Conservation (phyloP, 2,329 filamentous ascomycete genomes). For the Shiraia sp. region DNA sequence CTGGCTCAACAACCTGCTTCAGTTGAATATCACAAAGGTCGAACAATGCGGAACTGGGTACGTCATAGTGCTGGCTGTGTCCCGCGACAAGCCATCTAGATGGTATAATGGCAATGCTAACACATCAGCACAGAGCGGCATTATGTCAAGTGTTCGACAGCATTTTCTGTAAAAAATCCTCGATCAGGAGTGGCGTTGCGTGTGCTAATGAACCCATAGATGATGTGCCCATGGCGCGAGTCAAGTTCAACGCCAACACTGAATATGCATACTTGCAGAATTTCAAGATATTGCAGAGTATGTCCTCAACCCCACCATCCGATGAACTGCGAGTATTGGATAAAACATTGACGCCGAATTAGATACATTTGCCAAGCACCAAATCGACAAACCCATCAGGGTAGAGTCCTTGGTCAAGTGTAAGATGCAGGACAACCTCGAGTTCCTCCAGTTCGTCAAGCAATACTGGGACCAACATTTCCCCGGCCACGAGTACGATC, state of each 20-base stretch:
- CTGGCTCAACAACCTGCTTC: constrained; percentile 97
- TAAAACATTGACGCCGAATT: constrained; percentile 10
- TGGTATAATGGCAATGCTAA: constrained; percentile 21
- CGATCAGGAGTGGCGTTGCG: neutral
- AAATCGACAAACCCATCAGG: constrained; percentile 85
- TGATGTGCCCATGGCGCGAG: constrained; percentile 91
- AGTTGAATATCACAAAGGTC: constrained; percentile 97
- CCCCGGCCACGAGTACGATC: constrained; percentile 96
- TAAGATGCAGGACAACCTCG: constrained; percentile 99
- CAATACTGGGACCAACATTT: constrained; percentile 98
- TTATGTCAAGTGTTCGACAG: constrained; percentile 98
- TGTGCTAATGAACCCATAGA: constrained; percentile 46
- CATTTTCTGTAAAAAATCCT: constrained; percentile 71
- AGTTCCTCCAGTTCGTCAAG: constrained; percentile 98
- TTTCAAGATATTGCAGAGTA: constrained; percentile 97
- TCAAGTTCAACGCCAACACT: constrained; percentile 97
- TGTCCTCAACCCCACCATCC: constrained; percentile 40
- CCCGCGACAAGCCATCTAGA: no score
- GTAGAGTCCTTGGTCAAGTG: constrained; percentile 91
- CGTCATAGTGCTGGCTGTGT: constrained; percentile 26
- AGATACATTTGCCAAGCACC: constrained; percentile 85
- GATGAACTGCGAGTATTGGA: neutral
- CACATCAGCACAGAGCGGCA: constrained; percentile 67
- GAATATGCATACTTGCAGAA: constrained; percentile 98
- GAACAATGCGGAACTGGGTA: constrained; percentile 99